Percentiles rank a stretch among this genome's conserved stretches.
These are phyloP conservation scores for Suillus sp. DNA, from an alignment of 768 basidiomycete genomes.

Conservation along the genomic window DNA sequence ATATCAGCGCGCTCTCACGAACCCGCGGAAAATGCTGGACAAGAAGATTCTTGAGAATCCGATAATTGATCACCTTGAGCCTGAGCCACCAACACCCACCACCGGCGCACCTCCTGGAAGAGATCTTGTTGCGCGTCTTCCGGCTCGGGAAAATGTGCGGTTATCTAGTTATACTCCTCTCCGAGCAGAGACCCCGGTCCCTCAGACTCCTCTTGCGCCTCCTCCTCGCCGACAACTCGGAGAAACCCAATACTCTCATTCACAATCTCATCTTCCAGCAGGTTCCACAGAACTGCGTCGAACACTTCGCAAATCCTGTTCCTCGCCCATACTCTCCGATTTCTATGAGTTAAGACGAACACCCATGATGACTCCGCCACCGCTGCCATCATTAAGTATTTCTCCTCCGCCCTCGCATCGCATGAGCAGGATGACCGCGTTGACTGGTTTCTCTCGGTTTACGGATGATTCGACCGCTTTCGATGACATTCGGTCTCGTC, in stretches of 20 bases:
- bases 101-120: constrained; percentile 12
- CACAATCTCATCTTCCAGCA: constrained; percentile 52
- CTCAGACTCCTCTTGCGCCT: constrained; percentile 63
- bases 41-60: constrained; percentile 49
- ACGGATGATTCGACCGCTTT: constrained; percentile 32
- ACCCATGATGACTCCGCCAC: constrained; percentile 48
- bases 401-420: constrained; percentile 34
- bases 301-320: constrained; percentile 49
- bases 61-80: constrained; percentile 36
- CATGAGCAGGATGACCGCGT: constrained; percentile 26
- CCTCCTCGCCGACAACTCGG: constrained; percentile 55
- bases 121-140: constrained; percentile 21
- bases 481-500: constrained; percentile 35
- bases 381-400: constrained; percentile 37
- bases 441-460: constrained; percentile 27
- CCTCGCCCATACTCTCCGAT: constrained; percentile 56
- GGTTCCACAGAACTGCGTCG: constrained; percentile 15
- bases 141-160: constrained; percentile 36
- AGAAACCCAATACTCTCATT: constrained; percentile 51
- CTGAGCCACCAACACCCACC: constrained; percentile 26
- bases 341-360: constrained; percentile 38
- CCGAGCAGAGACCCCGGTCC: constrained; percentile 69
- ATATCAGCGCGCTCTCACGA: constrained; percentile 19
- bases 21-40: constrained; percentile 36
- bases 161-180: constrained; percentile 48